Evolutionary conservation across 345 rosid genomes (phyloP).

Genomic region (Cardamine chenopodiifolia): DNA sequence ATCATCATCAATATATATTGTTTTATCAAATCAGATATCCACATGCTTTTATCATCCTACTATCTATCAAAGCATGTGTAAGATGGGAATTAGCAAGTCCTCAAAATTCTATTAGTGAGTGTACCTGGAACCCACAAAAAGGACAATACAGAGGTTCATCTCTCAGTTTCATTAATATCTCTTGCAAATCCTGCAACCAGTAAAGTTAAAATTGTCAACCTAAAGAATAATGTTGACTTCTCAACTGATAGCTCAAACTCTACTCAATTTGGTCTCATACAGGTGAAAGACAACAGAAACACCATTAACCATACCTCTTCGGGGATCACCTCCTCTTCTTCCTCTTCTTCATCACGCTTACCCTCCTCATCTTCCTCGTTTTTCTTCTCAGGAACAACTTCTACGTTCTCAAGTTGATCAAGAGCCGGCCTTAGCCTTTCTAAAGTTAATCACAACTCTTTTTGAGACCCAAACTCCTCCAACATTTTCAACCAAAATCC

Average conservation of each 20-base stretch:
- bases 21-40: constrained; percentile 22
- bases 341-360: constrained; percentile 65
- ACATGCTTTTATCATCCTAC: constrained; percentile 26
- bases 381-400: constrained; percentile 63
- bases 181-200: constrained; percentile 75
- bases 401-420: constrained; percentile 84
- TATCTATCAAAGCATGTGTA: constrained; percentile 30
- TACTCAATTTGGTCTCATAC: neutral
- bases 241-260: constrained; percentile 2
- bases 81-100: constrained; percentile 18
- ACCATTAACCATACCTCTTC: constrained; percentile 60
- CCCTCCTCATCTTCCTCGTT: constrained; percentile 58
- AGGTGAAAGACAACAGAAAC: constrained; percentile 1
- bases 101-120: neutral
- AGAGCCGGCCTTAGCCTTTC: constrained; percentile 85
- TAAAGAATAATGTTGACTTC: constrained; percentile 6
- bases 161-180: constrained; percentile 68
- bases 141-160: constrained; percentile 76
- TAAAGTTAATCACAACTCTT: constrained; percentile 66
- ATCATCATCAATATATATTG: neutral
- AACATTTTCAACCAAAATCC: constrained; percentile 40
- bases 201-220: constrained; percentile 12
- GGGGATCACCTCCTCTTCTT: constrained; percentile 68
- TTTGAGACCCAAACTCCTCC: constrained; percentile 78
- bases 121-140: constrained; percentile 87